Base-by-base conservation (phyloP, 1,284 basidiomycete species). In the Ustilago curta region DNA sequence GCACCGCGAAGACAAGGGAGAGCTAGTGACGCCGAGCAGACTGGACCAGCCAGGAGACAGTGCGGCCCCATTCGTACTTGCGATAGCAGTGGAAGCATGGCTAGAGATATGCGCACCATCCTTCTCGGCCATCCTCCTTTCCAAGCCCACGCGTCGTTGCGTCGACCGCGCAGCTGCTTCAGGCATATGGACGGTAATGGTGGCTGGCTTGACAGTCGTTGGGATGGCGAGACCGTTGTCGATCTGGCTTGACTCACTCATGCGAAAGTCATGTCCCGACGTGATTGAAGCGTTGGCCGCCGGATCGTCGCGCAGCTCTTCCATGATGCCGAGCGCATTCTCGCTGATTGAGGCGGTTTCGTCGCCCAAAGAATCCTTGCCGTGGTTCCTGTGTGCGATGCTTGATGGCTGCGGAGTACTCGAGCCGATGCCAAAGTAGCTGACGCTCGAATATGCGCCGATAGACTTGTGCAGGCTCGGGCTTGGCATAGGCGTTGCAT, bases 401-500 rank as follows among this genome's bases (percentile, higher is more conserved):
- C 43, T 29, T 21, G 35, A 25, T 9, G 29, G 39, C 29, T 25
- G 47, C 8, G 48, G 27, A 19, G 7, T 25, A 16, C 48, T 25
- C 9, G 67, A 60, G 25, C 47, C 47, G 19, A 29, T 43, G 12
- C 40, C 73, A 67, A 78, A 78, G 62, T 77, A 77, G 44, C 40
- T 51, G 9, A 65, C 53, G 50, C 65, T 71, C 11, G 74, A 43
- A 27, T 58, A 76, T 8, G 64, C 53, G 23, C 57, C 68, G 27
- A 66, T 54, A 4, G 64, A 65, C 57, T 59, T 76, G 60, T 59
- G 60, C 27, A 80, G 51, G n/a, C 72, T 75, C 1, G 78, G 78
- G 57, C 78, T 80, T 8, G 76, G 77, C 74, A 70, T 77, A 11
- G 78, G 78, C 3, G 78, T 80, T 14, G 77, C 78, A 45, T 80